A percentile compares a stretch with the other conserved stretches of the same genome.
Evolutionary conservation across 805 yeast species (phyloP).

Genomic region (Ogataea pilisensis): DNA sequence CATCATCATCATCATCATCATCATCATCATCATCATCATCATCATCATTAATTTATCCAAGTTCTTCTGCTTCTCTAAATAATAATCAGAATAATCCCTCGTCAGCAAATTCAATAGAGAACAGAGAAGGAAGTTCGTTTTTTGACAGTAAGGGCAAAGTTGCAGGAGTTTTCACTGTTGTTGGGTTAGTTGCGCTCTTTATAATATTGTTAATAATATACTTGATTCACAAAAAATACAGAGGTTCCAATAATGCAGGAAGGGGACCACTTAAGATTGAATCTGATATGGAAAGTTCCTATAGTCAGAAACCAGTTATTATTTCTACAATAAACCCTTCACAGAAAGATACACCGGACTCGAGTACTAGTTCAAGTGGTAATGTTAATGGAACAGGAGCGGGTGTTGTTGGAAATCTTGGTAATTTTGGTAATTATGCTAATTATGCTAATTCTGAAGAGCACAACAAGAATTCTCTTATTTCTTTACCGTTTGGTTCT

Average conservation of each 20-base stretch:
- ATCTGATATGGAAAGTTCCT: conserved; percentile 20
- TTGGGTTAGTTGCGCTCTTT: conserved; percentile 57
- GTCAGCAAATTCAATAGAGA: not conserved
- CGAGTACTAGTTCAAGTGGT: not conserved
- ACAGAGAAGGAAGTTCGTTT: conserved; percentile 34
- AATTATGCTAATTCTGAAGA: too few species aligned
- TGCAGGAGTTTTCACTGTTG: conserved; percentile 80
- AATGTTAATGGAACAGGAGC: not conserved
- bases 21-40: conserved; percentile 7
- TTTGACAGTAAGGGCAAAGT: conserved; percentile 72
- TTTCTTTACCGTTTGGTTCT: not conserved
- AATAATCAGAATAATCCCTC: too few species aligned
- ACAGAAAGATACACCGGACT: not conserved
- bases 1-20: conserved; percentile 13
- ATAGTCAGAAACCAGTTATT: conserved; percentile 17
- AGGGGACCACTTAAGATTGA: conserved; percentile 11
- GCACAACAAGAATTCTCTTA: too few species aligned
- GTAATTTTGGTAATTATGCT: too few species aligned
- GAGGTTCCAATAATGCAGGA: conserved; percentile 1
- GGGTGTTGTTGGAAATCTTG: too few species aligned
- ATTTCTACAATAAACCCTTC: conserved; percentile 2
- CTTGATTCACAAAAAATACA: conserved; percentile 24
- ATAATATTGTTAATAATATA: conserved; percentile 41
- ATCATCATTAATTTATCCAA: conserved; percentile 7
- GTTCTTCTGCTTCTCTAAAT: not conserved